These are phyloP conservation scores for Scolecobasidium constrictum DNA, from an alignment of 2,329 filamentous ascomycete species.

Conservation along the genomic window DNA sequence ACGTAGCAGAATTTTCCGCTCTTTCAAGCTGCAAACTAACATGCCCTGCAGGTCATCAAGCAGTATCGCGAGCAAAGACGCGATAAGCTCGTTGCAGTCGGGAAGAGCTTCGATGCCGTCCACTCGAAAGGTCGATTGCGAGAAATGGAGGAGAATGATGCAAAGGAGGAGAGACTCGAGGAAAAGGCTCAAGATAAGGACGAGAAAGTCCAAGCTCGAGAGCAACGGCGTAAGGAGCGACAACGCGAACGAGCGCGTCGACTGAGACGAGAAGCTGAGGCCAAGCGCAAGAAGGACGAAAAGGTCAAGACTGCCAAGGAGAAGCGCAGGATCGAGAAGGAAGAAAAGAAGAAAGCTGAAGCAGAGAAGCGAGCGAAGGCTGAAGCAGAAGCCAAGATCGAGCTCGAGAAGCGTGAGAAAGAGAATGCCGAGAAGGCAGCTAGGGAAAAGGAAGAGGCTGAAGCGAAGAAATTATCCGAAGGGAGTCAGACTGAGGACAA, in stretches of 20 bases:
- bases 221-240: conserved; percentile 3
- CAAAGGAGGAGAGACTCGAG: conserved; percentile 3
- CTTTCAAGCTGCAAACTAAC: too few species aligned
- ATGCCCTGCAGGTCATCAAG: too few species aligned
- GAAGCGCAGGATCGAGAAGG: conserved; percentile 12
- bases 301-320: conserved; percentile 5
- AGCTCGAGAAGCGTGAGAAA: conserved; percentile 3
- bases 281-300: conserved; percentile 1
- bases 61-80: conserved; percentile 5
- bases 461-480: not conserved
- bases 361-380: conserved; percentile 1
- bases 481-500: not conserved
- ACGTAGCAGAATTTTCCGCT: too few species aligned
- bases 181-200: not conserved
- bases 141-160: conserved; percentile 9
- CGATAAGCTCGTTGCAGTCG: conserved; percentile 10
- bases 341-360: conserved; percentile 10
- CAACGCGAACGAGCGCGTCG: conserved; percentile 4
- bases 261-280: conserved; percentile 2
- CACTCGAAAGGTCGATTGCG: conserved; percentile 10
- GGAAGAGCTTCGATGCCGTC: conserved; percentile 10
- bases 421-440: conserved; percentile 8
- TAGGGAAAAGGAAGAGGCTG: conserved; percentile 3
- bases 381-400: conserved; percentile 1
- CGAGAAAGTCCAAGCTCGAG: not conserved